These are phyloP conservation scores for Colletotrichum sp. DNA, from an alignment of 2,329 filamentous ascomycete genomes.

Conservation along the genomic window DNA sequence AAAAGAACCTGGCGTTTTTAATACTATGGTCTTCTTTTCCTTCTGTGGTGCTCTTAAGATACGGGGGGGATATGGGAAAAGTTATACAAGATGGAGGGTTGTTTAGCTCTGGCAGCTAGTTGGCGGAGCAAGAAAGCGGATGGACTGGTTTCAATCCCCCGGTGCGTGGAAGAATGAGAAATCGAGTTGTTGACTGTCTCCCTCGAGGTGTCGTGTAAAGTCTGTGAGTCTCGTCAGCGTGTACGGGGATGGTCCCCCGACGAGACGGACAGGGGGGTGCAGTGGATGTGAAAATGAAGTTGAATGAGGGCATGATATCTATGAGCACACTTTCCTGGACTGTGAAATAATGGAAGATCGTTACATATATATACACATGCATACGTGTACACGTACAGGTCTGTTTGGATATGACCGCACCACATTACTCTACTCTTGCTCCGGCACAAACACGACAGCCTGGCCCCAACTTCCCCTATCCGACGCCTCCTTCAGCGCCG, in stretches of 20 bases:
- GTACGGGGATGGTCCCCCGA: background rate
- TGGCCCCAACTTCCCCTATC: background rate
- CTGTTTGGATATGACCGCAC: background rate
- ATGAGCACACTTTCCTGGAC: background rate
- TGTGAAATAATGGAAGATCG: background rate
- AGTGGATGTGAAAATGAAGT: background rate
- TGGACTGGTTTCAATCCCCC: background rate
- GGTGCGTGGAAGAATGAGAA: background rate
- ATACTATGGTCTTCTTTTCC: background rate
- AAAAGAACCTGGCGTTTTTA: slow-evolving; percentile 5
- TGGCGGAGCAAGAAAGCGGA: background rate
- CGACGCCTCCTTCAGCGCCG: background rate
- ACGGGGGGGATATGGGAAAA: background rate
- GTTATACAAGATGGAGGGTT: background rate
- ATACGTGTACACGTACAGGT: background rate
- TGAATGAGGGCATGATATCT: background rate
- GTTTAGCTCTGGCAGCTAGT: slow-evolving; percentile 15
- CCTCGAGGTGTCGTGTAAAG: background rate
- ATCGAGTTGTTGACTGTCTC: background rate
- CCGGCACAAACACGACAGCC: background rate
- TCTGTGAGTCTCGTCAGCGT: background rate
- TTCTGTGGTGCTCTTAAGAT: background rate
- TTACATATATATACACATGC: background rate
- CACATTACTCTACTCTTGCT: background rate
- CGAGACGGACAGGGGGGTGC: background rate